Percentiles rank a stretch among this genome's conserved stretches.
phyloP scores from a whole-genome alignment of 768 basidiomycete species.

The Lenzites betulinus region DNA sequence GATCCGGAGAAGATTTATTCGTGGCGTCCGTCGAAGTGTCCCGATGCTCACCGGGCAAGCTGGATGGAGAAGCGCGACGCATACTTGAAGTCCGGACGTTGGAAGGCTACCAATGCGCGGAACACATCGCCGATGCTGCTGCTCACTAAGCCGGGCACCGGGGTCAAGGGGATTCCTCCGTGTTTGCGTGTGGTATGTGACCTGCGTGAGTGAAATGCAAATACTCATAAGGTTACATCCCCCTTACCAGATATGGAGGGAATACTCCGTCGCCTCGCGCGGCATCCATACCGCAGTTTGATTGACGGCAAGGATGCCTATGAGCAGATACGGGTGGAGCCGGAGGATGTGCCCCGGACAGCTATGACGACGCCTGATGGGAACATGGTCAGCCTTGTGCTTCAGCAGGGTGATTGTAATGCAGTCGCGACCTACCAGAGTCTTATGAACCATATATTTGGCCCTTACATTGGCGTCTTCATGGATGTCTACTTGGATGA shows the following conservation, averaged over 20 bases:
- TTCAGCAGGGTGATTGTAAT: too few species aligned
- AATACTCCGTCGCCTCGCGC: too few species aligned
- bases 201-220: slow-evolving; percentile 22
- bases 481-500: slow-evolving; percentile 36
- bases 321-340: too few species aligned
- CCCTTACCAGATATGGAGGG: too few species aligned
- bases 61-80: slow-evolving; percentile 34
- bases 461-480: slow-evolving; percentile 28
- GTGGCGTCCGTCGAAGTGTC: slow-evolving; percentile 40
- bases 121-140: slow-evolving; percentile 38
- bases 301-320: too few species aligned
- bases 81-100: slow-evolving; percentile 34
- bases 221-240: slow-evolving; percentile 29
- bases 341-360: too few species aligned
- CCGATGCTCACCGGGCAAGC: slow-evolving; percentile 29
- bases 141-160: slow-evolving; percentile 28
- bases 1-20: slow-evolving; percentile 34
- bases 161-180: slow-evolving; percentile 3
- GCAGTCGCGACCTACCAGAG: too few species aligned
- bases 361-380: too few species aligned
- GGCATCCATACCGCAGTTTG: too few species aligned
- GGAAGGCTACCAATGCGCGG: slow-evolving; percentile 28
- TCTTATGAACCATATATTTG: slow-evolving; percentile 34
- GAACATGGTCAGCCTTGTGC: too few species aligned
- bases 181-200: slow-evolving; percentile 11